Percentiles rank a stretch among this genome's conserved stretches.
Conservation (phyloP, 768 basidiomycete genomes). For the Obba rivulosa region DNA sequence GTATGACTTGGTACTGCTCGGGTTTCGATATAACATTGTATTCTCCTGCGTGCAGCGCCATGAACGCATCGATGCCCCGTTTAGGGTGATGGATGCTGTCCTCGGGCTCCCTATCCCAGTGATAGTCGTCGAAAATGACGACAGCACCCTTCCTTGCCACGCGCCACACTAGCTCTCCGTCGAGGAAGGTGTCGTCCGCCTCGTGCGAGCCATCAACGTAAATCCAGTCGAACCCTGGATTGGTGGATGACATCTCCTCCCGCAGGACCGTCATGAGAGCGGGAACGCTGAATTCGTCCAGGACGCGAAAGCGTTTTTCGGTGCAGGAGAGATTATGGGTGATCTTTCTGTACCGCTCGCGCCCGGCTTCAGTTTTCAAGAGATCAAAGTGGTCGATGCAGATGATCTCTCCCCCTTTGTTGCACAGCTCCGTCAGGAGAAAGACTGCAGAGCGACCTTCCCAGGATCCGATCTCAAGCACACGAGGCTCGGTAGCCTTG, state of each 20-base stretch:
- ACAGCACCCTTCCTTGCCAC: conserved; percentile 45
- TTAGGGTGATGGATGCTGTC: conserved; percentile 50
- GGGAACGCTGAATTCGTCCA: conserved; percentile 49
- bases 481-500: conserved; percentile 34
- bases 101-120: conserved; percentile 43
- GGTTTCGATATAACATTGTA: conserved; percentile 35
- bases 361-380: conserved; percentile 40
- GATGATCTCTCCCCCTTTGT: conserved; percentile 37
- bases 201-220: conserved; percentile 58
- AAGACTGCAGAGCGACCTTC: conserved; percentile 61
- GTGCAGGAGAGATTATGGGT: conserved; percentile 43
- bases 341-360: conserved; percentile 38
- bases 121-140: conserved; percentile 55
- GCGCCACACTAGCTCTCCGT: conserved; percentile 55
- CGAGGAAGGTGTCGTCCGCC: conserved; percentile 56
- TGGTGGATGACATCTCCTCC: conserved; percentile 34
- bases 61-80: conserved; percentile 51
- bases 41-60: conserved; percentile 44
- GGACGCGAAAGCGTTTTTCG: conserved; percentile 38
- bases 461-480: conserved; percentile 57
- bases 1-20: conserved; percentile 45
- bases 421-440: conserved; percentile 43
- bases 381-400: conserved; percentile 61
- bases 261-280: conserved; percentile 40
- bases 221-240: conserved; percentile 51